Evolutionary conservation across 768 basidiomycete genomes (phyloP), one percentile per base, ranked within the genome.

Genomic region (Serendipita sp.): DNA sequence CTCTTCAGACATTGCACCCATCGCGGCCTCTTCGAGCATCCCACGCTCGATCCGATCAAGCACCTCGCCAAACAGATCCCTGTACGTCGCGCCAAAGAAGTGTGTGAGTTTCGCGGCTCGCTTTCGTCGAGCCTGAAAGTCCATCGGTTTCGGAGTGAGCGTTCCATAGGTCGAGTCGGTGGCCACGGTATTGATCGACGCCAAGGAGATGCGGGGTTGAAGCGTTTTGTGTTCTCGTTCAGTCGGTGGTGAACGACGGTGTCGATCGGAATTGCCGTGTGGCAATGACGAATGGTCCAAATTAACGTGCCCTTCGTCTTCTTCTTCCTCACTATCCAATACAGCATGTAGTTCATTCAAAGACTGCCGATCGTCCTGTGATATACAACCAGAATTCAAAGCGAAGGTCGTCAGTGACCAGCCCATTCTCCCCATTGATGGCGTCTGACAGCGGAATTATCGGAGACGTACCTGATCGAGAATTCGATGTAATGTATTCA

Each of bases 71-170:
- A 92, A 84, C 65, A 92, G 75, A 64, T 88, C 86, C 32, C 83
- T 80, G 73, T 92, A 91, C 72, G 89, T 81, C 46, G 91, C 90
- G 28, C 89, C 89, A 74, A 92, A 92, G 79, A 92, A 92, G 74
- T 86, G 80, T 32, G 86, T 86, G 66, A 92, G 78, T 77, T 92
- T 92, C 67, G 89, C 89, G 3, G 89, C 89, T 65, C 85, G 78
- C 46, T 83, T 77, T 63, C 90, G 78, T 54, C 89, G 84, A 65
- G 79, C 72, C 72, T 91, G 86, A 78, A 92, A 91, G 16, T 8
- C 32, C 44, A 38, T 56, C 48, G 64, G 63, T 13, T 60, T 65
- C 13, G 38, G 58, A n/a, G 15, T 58, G 54, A 45, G 46, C 47
- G 67, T 45, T 16, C 28, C 53, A 64, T 65, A 30, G 58, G 63